phyloP scores from a whole-genome alignment of 352 stramenopile species.

The Halophytophthora polymorphica region DNA sequence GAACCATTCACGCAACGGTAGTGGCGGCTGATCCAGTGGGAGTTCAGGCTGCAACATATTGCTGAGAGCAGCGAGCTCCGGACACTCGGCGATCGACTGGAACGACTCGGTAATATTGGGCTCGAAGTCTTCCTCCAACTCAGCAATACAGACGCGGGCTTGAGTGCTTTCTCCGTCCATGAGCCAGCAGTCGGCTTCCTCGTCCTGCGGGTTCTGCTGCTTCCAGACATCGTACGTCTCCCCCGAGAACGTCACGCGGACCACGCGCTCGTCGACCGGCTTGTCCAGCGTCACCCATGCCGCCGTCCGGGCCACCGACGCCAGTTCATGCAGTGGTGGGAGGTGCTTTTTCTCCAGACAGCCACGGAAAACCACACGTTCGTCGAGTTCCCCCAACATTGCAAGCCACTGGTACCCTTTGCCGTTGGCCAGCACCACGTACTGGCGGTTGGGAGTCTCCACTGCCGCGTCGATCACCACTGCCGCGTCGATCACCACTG shows the following conservation, averaged over 20 bases:
- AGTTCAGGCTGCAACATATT: background rate
- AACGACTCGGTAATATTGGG: slow-evolving; percentile 15
- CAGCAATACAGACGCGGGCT: slow-evolving; percentile 10
- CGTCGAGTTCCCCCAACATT: slow-evolving; percentile 12
- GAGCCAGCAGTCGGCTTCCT: slow-evolving; percentile 15
- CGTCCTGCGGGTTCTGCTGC: slow-evolving; percentile 1
- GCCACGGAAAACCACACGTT: slow-evolving; percentile 13
- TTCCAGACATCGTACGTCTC: slow-evolving; percentile 17
- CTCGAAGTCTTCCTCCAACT: background rate
- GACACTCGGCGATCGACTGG: slow-evolving; percentile 9
- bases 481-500: slow-evolving; percentile 12
- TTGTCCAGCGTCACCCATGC: slow-evolving; percentile 14
- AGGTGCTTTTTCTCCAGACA: slow-evolving; percentile 14
- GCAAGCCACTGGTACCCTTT: slow-evolving; percentile 25
- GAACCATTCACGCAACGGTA: slow-evolving; percentile 33
- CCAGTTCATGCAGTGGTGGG: slow-evolving; percentile 7
- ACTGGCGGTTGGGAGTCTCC: slow-evolving; percentile 12
- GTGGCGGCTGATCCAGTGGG: slow-evolving; percentile 8
- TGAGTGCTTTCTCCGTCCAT: slow-evolving; percentile 14
- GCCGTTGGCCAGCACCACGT: slow-evolving; percentile 17
- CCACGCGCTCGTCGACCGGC: background rate
- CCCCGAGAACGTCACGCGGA: slow-evolving; percentile 13
- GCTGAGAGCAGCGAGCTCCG: slow-evolving; percentile 14
- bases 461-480: too few species aligned
- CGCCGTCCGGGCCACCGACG: slow-evolving; percentile 13